phyloP scores from a whole-genome alignment of 1,139 yeast genomes.

The Nadsonia starkeyi-henricii region DNA sequence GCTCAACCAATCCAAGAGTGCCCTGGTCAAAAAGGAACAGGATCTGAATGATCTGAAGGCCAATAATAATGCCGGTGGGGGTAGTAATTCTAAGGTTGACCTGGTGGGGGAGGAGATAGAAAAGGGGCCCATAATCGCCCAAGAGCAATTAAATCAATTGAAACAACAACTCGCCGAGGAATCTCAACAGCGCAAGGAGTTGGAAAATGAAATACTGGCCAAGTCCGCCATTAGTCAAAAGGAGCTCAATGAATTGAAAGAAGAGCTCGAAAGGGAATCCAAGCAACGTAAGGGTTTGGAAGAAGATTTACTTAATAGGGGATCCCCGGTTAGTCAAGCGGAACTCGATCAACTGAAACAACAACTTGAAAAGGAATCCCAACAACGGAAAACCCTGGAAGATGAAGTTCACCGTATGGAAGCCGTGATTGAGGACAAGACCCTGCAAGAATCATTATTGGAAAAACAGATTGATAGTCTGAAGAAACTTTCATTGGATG shows the following conservation, averaged over 20 bases:
- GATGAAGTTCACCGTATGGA: not conserved
- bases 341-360: constrained; percentile 9
- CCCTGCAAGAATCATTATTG: not conserved
- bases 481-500: constrained; percentile 1
- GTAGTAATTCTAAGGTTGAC: constrained; percentile 1
- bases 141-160: constrained; percentile 9
- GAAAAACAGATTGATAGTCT: constrained; percentile 9
- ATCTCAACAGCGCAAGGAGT: not conserved
- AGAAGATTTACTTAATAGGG: constrained; percentile 10
- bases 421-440: not conserved
- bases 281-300: constrained; percentile 12
- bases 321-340: constrained; percentile 4
- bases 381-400: not conserved
- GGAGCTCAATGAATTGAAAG: not conserved
- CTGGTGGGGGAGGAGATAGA: constrained; percentile 12
- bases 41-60: not conserved
- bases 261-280: not conserved
- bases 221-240: not conserved
- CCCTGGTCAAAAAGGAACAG: not conserved
- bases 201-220: not conserved
- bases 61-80: not conserved
- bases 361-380: constrained; percentile 3
- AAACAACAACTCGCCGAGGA: constrained; percentile 5
- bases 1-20: constrained; percentile 4
- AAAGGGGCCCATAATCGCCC: constrained; percentile 5